These are phyloP conservation scores for Aspergillus sp. DNA, from an alignment of 2,329 filamentous ascomycete genomes.

Conservation along the genomic window DNA sequence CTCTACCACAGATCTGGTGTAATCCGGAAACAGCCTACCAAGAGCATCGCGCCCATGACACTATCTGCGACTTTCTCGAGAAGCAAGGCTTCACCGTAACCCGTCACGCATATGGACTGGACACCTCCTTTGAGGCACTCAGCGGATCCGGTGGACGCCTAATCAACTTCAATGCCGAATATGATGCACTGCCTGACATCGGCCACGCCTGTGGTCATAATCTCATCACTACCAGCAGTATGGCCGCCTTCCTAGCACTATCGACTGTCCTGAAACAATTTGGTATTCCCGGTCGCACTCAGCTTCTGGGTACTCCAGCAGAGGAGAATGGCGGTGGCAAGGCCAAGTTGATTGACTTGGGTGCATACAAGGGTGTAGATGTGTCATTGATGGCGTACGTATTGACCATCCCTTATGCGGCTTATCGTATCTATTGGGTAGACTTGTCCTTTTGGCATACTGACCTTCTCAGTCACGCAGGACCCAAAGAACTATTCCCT, in stretches of 20 bases:
- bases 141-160: slow-evolving; percentile 43
- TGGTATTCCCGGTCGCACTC: slow-evolving; percentile 40
- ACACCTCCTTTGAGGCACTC: slow-evolving; percentile 55
- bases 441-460: not conserved
- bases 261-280: slow-evolving; percentile 48
- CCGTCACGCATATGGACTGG: slow-evolving; percentile 54
- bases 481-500: slow-evolving; percentile 29
- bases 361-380: slow-evolving; percentile 45
- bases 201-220: slow-evolving; percentile 48
- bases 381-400: slow-evolving; percentile 49
- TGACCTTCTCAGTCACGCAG: slow-evolving; percentile 26
- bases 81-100: slow-evolving; percentile 50
- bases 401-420: no score
- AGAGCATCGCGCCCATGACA: slow-evolving; percentile 56
- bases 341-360: slow-evolving; percentile 45
- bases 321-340: slow-evolving; percentile 46
- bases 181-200: slow-evolving; percentile 46
- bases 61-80: slow-evolving; percentile 50
- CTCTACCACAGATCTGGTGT: slow-evolving; percentile 41
- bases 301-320: slow-evolving; percentile 43
- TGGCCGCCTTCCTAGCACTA: slow-evolving; percentile 48
- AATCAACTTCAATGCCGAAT: slow-evolving; percentile 45
- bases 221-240: slow-evolving; percentile 39
- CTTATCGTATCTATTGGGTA: no score
- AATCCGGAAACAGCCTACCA: slow-evolving; percentile 57